A percentile compares a stretch with the other conserved stretches of the same genome.
phyloP scores from a whole-genome alignment of 768 basidiomycete species.

The Agrocybe chaxingu region DNA sequence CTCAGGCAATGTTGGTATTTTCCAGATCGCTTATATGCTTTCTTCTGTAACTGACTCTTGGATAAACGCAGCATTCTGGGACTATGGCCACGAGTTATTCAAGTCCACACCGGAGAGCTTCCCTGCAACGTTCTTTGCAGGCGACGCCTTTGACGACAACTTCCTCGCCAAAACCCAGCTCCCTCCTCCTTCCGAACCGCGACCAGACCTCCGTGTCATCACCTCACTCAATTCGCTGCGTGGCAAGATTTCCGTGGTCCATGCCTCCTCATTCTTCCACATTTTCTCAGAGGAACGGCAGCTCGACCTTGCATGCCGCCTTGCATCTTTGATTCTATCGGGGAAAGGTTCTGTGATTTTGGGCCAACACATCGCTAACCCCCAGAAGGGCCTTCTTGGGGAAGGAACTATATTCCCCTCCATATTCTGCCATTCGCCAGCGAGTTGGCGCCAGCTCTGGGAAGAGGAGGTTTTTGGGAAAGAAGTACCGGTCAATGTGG shows the following conservation, averaged over 20 bases:
- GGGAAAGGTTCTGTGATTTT: slow-evolving; percentile 31
- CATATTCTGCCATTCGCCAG: slow-evolving; percentile 38
- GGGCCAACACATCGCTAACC: slow-evolving; percentile 33
- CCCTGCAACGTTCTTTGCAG: slow-evolving; percentile 52
- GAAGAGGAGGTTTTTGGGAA: slow-evolving; percentile 28
- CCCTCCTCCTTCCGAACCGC: slow-evolving; percentile 2
- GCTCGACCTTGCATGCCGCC: slow-evolving; percentile 22
- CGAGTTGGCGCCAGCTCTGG: slow-evolving; percentile 35
- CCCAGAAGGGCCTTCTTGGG: slow-evolving; percentile 25
- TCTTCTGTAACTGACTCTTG: background rate
- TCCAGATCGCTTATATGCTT: background rate
- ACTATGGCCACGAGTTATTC: slow-evolving; percentile 61
- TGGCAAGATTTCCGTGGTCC: slow-evolving; percentile 46
- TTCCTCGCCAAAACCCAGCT: slow-evolving; percentile 27
- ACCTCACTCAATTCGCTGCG: slow-evolving; percentile 26
- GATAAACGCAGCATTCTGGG: slow-evolving; percentile 48
- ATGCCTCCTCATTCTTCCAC: slow-evolving; percentile 34
- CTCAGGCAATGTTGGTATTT: slow-evolving; percentile 25
- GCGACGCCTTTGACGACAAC: slow-evolving; percentile 47
- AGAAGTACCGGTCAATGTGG: slow-evolving; percentile 11
- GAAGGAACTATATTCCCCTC: background rate
- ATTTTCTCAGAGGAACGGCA: slow-evolving; percentile 32
- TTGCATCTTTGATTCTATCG: slow-evolving; percentile 31
- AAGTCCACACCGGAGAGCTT: slow-evolving; percentile 46
- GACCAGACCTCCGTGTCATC: slow-evolving; percentile 9